Conservation (phyloP, 73 alveolate genomes). For the Symbiodinium natans region DNA sequence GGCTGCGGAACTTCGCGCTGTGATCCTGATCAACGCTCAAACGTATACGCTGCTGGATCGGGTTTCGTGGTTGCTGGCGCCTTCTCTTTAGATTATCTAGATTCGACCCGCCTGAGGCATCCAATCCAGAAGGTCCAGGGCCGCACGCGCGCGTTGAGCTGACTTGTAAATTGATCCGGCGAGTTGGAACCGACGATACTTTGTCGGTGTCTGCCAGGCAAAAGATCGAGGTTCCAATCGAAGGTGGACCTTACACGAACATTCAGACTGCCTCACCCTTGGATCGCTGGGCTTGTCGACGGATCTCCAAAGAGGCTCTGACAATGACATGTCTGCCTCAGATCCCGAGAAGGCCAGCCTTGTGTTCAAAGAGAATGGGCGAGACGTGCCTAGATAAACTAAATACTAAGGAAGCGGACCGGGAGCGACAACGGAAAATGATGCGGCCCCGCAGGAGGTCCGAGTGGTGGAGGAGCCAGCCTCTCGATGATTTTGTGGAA, state of each 20-base stretch:
- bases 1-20: neutral
- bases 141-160: neutral
- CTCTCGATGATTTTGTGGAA: no score
- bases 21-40: neutral
- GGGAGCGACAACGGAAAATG: neutral
- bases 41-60: neutral
- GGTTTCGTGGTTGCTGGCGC: neutral
- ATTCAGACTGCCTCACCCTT: neutral
- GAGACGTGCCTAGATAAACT: neutral
- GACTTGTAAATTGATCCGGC: neutral
- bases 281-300: neutral
- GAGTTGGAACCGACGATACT: neutral
- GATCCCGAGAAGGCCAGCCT: neutral
- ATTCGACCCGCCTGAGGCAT: neutral
- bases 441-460: neutral
- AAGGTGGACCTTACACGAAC: neutral
- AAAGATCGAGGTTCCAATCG: neutral
- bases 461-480: slow-evolving; percentile 1
- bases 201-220: neutral
- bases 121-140: neutral
- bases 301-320: neutral
- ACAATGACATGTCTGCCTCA: neutral
- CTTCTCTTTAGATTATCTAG: no score
- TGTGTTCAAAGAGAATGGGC: neutral
- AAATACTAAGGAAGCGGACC: neutral